Percentiles rank a stretch among this genome's conserved stretches.
These are phyloP conservation scores for Xanthoconium stramineum DNA, from an alignment of 768 basidiomycete species.

Conservation along the genomic window DNA sequence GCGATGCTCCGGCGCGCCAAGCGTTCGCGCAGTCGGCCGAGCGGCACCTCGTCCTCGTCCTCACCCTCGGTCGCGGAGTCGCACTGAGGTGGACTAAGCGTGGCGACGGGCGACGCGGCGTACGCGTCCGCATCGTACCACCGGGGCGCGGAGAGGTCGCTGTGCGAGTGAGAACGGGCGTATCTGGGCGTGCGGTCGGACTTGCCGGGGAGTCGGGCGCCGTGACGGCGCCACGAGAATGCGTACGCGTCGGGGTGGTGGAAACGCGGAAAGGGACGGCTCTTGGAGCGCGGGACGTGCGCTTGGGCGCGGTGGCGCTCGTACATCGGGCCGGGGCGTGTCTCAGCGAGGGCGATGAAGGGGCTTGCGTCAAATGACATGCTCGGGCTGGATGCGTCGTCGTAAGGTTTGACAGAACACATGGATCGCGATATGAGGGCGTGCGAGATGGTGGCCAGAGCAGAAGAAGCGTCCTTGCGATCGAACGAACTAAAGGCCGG, in stretches of 20 bases:
- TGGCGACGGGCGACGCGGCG: constrained; percentile 9
- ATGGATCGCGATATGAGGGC: constrained; percentile 22
- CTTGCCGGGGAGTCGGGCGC: constrained; percentile 17
- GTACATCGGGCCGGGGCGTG: not conserved
- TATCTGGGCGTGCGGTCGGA: not conserved
- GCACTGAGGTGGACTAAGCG: constrained; percentile 19
- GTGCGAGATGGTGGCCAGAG: constrained; percentile 8
- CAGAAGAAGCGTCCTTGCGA: constrained; percentile 2
- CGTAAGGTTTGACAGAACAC: constrained; percentile 15
- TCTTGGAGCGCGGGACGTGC: not conserved
- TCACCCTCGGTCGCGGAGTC: constrained; percentile 7
- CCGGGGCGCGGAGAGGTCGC: not conserved
- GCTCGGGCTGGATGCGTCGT: constrained; percentile 1
- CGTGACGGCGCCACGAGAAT: constrained; percentile 18
- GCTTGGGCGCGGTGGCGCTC: not conserved
- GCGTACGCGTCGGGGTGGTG: constrained; percentile 10
- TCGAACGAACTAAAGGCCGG: constrained; percentile 1
- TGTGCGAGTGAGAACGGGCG: constrained; percentile 9
- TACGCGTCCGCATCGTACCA: constrained; percentile 19
- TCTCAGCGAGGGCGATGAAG: not conserved
- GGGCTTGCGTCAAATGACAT: constrained; percentile 2
- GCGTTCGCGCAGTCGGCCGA: constrained; percentile 10
- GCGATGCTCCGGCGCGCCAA: not conserved
- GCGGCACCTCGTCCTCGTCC: constrained; percentile 18
- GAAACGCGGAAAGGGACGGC: constrained; percentile 3